phyloP scores from a whole-genome alignment of 2,329 filamentous ascomycete genomes.

The Cytospora schulzeri region DNA sequence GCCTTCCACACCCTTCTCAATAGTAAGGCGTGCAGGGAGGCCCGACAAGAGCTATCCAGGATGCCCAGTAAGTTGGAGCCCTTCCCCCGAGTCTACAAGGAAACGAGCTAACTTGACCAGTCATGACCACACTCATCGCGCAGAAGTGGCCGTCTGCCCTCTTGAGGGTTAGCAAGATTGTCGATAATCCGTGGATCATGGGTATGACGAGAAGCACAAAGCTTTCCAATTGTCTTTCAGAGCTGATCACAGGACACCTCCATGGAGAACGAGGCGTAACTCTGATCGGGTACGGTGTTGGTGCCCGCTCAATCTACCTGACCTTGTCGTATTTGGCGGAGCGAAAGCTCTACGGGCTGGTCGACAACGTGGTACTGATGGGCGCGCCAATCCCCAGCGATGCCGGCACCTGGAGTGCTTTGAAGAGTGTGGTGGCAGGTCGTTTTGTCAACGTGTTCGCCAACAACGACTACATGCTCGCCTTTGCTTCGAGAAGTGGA shows the following conservation, averaged over 20 bases:
- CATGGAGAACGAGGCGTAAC: constrained; percentile 83
- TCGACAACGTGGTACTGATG: constrained; percentile 85
- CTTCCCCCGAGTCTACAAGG: background rate
- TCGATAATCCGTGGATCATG: constrained; percentile 81
- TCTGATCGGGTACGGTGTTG: constrained; percentile 80
- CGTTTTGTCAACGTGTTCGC: constrained; percentile 91
- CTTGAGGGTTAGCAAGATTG: constrained; percentile 69
- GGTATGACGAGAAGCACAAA: constrained; percentile 78
- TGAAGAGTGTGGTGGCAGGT: constrained; percentile 78
- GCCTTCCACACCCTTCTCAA: constrained; percentile 77
- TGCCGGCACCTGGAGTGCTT: constrained; percentile 71
- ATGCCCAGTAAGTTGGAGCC: constrained; percentile 47
- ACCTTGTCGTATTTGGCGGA: constrained; percentile 81
- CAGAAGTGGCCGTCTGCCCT: constrained; percentile 65
- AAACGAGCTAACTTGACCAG: constrained; percentile 10
- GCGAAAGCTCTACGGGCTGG: constrained; percentile 77
- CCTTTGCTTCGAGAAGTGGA: constrained; percentile 82
- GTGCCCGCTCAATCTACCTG: constrained; percentile 79
- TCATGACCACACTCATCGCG: constrained; percentile 49
- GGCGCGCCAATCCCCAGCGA: constrained; percentile 78
- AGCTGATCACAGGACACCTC: constrained; percentile 78
- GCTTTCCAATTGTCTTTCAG: constrained; percentile 70
- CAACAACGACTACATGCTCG: constrained; percentile 83
- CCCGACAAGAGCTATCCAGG: constrained; percentile 54
- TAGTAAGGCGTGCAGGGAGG: constrained; percentile 77